A percentile compares a stretch with the other conserved stretches of the same genome.
Evolutionary conservation across 2,329 filamentous ascomycete genomes (phyloP).

Genomic region (Albophoma yamanashiensis): DNA sequence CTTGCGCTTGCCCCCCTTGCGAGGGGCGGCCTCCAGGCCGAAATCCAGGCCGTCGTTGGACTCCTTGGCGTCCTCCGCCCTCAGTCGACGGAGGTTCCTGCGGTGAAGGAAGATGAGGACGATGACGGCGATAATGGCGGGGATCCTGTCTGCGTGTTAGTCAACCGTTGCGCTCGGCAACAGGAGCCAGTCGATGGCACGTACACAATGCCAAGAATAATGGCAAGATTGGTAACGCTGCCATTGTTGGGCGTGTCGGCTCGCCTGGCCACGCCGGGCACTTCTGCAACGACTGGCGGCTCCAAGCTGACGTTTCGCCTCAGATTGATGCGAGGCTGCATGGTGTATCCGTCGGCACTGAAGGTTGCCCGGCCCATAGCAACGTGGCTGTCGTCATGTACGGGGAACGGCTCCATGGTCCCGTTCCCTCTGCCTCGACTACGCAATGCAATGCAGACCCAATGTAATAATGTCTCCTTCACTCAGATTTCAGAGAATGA

Average conservation of each 20-base stretch:
- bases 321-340: constrained; percentile 16
- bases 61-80: constrained; percentile 71
- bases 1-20: constrained; percentile 23
- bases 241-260: constrained; percentile 39
- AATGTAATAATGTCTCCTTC: not conserved
- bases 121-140: constrained; percentile 54
- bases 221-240: constrained; percentile 50
- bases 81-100: constrained; percentile 60
- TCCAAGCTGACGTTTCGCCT: constrained; percentile 9
- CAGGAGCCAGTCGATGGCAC: constrained; percentile 20
- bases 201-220: constrained; percentile 61
- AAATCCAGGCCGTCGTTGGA: constrained; percentile 90
- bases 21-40: constrained; percentile 53
- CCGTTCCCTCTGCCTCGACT: not conserved
- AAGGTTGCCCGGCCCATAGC: constrained; percentile 7
- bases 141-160: constrained; percentile 49
- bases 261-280: not conserved
- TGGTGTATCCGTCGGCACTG: constrained; percentile 9
- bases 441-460: not conserved
- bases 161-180: not conserved
- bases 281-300: not conserved
- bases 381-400: not conserved
- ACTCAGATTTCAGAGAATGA: constrained; percentile 8
- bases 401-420: constrained; percentile 2
- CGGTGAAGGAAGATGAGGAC: constrained; percentile 71